phyloP scores from a whole-genome alignment of 176 grass and related monocot genomes.

The Neostapfia colusana region DNA sequence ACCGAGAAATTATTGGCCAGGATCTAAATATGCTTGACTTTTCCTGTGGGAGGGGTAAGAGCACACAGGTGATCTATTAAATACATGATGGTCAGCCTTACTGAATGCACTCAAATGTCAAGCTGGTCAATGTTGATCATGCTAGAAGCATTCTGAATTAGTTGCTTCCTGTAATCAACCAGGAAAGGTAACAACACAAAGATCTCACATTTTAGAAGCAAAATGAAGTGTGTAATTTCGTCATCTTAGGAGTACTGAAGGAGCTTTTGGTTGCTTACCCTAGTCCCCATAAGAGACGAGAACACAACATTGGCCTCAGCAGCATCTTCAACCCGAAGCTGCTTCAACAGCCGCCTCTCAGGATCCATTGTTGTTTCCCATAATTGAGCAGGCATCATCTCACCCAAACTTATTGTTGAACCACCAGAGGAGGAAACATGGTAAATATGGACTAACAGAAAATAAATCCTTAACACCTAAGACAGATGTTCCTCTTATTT shows the following conservation, averaged over 20 bases:
- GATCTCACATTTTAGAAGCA: neutral
- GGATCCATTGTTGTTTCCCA: conserved; percentile 98
- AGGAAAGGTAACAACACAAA: conserved; percentile 27
- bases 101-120: conserved; percentile 57
- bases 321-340: conserved; percentile 84
- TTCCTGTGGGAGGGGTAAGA: neutral
- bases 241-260: neutral
- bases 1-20: conserved; percentile 7
- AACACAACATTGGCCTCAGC: conserved; percentile 85
- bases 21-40: conserved; percentile 20
- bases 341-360: conserved; percentile 84
- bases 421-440: conserved; percentile 29
- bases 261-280: conserved; percentile 53
- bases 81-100: conserved; percentile 36
- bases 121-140: conserved; percentile 79
- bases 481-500: neutral
- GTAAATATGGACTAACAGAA: conserved; percentile 16
- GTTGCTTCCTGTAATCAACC: conserved; percentile 87
- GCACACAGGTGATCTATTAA: conserved; percentile 26
- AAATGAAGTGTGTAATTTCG: neutral
- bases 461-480: neutral
- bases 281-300: conserved; percentile 83
- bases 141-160: conserved; percentile 70
- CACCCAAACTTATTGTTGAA: conserved; percentile 72
- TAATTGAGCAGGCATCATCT: conserved; percentile 95